Evolutionary conservation across 2,329 filamentous ascomycete genomes (phyloP).

Genomic region (Penicillium paneum): DNA sequence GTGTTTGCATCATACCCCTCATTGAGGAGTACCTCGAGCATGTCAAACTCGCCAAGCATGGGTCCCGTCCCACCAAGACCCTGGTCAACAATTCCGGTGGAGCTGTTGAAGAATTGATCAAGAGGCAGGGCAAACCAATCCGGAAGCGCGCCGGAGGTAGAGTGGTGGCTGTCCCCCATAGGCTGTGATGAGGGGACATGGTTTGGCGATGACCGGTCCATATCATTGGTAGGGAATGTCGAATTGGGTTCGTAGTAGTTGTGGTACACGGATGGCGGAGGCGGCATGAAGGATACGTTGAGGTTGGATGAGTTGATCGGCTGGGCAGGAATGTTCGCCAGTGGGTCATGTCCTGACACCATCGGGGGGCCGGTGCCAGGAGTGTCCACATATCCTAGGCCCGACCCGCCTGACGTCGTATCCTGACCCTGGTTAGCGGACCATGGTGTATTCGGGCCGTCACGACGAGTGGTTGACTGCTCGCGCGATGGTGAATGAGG

Average conservation of each 20-base stretch:
- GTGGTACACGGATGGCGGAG: conserved; percentile 46
- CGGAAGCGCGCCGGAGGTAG: conserved; percentile 35
- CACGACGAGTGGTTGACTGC: conserved; percentile 23
- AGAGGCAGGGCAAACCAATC: conserved; percentile 63
- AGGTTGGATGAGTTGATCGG: conserved; percentile 46
- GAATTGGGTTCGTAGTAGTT: conserved; percentile 43
- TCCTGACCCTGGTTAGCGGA: conserved; percentile 23
- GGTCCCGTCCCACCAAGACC: conserved; percentile 60
- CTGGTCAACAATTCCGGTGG: conserved; percentile 46
- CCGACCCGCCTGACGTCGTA: conserved; percentile 15
- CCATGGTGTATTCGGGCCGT: conserved; percentile 28
- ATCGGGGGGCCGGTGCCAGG: conserved; percentile 23
- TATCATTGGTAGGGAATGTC: conserved; percentile 30
- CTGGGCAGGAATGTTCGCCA: conserved; percentile 44
- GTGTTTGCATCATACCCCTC: conserved; percentile 38
- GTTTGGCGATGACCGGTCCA: conserved; percentile 29
- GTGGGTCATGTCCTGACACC: conserved; percentile 37
- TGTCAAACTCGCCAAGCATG: conserved; percentile 56
- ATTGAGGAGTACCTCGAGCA: conserved; percentile 48
- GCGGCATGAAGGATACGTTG: conserved; percentile 48
- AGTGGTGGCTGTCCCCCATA: conserved; percentile 25
- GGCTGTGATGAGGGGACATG: conserved; percentile 30
- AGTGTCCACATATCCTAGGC: conserved; percentile 29
- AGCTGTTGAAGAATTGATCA: conserved; percentile 56
- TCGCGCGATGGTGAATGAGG: conserved; percentile 40